Evolutionary conservation across 2,329 filamentous ascomycete genomes (phyloP).

Genomic region (Pestalotiopsis sp.): DNA sequence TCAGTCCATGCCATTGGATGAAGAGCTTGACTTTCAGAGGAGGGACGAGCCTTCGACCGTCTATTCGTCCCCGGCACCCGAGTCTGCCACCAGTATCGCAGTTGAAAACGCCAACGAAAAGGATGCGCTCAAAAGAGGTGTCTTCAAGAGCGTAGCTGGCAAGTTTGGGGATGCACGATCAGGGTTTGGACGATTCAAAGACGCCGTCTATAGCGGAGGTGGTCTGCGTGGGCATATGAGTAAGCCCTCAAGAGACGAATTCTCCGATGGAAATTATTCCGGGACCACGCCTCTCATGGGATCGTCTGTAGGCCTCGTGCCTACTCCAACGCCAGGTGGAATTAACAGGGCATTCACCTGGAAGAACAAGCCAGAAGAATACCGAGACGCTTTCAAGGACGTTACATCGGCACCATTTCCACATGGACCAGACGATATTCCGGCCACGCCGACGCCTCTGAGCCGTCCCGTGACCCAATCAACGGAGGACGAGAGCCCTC

Average conservation of each 20-base stretch:
- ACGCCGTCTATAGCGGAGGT: constrained; percentile 66
- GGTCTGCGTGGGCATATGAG: constrained; percentile 52
- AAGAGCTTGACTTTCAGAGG: constrained; percentile 44
- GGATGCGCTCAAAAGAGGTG: constrained; percentile 61
- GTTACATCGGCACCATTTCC: constrained; percentile 24
- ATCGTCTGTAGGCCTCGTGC: constrained; percentile 32
- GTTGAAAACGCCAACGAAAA: constrained; percentile 53
- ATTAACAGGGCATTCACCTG: constrained; percentile 58
- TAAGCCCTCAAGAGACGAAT: constrained; percentile 60
- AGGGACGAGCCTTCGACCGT: constrained; percentile 46
- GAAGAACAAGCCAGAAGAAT: constrained; percentile 65
- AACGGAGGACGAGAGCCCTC: constrained; percentile 16
- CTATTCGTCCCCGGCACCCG: constrained; percentile 43
- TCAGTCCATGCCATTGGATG: constrained; percentile 53
- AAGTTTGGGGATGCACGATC: constrained; percentile 80
- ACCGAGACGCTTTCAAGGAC: constrained; percentile 42
- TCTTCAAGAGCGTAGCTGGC: constrained; percentile 78
- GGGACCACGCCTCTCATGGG: constrained; percentile 37
- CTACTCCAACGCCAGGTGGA: constrained; percentile 35
- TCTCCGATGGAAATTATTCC: constrained; percentile 35
- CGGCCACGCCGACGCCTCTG: not conserved
- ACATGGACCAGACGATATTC: constrained; percentile 14
- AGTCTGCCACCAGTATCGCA: constrained; percentile 44
- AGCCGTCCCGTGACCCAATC: constrained; percentile 1
- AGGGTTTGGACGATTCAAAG: constrained; percentile 82